phyloP scores from a whole-genome alignment of 306 rosid genomes.

The Heteromeles arbutifolia region DNA sequence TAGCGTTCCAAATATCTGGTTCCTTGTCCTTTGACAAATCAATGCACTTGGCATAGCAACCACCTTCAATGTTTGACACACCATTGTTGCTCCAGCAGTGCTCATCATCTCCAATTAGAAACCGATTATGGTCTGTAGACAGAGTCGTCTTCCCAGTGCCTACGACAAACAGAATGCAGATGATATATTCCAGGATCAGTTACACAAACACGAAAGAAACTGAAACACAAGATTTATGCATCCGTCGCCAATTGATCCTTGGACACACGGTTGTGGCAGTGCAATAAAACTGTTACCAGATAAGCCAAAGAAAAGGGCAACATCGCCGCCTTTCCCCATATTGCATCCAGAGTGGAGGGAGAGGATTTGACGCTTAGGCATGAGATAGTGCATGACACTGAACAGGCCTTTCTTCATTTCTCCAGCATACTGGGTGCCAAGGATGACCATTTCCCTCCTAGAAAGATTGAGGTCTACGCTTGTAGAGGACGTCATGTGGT shows the following conservation, averaged over 20 bases:
- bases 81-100: constrained; percentile 80
- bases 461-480: constrained; percentile 80
- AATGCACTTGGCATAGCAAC: constrained; percentile 93
- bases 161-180: not conserved
- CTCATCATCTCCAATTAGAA: constrained; percentile 80
- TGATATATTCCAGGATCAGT: not conserved
- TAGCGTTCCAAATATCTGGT: constrained; percentile 89
- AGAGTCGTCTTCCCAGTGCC: constrained; percentile 91
- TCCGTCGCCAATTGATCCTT: not conserved
- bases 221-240: not conserved
- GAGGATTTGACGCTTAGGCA: constrained; percentile 77
- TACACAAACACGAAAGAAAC: not conserved
- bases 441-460: constrained; percentile 93
- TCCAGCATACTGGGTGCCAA: constrained; percentile 95
- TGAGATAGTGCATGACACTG: constrained; percentile 87
- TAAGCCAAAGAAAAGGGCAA: constrained; percentile 94
- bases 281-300: constrained; percentile 49
- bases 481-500: constrained; percentile 94
- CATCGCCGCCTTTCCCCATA: constrained; percentile 75
- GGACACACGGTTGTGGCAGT: not conserved
- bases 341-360: constrained; percentile 94
- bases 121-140: constrained; percentile 77
- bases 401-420: constrained; percentile 97
- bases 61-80: constrained; percentile 91
- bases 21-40: constrained; percentile 78